Evolutionary conservation across 2,329 filamentous ascomycete species (phyloP).

Genomic region (Ilyonectria robusta): DNA sequence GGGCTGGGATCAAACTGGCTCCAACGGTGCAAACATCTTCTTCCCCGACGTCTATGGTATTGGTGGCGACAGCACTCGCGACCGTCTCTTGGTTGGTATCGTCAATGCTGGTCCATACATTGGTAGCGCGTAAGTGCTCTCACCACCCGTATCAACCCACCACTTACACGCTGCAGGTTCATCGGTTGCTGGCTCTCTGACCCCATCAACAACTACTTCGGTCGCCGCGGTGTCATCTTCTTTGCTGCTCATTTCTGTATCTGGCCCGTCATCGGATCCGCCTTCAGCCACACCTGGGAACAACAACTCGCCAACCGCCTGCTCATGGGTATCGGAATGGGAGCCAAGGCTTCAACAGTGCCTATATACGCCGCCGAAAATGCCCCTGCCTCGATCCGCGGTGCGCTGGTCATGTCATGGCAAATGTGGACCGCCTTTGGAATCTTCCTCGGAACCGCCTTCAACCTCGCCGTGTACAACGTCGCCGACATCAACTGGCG

Average conservation of each 20-base stretch:
- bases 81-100: conserved; percentile 71
- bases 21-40: conserved; percentile 73
- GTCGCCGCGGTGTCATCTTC: conserved; percentile 74
- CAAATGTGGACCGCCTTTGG: conserved; percentile 75
- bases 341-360: conserved; percentile 74
- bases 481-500: conserved; percentile 52
- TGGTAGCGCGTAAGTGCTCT: conserved; percentile 56
- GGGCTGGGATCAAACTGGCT: conserved; percentile 76
- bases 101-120: conserved; percentile 72
- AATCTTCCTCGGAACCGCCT: conserved; percentile 60
- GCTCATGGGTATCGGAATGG: conserved; percentile 78
- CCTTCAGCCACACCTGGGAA: conserved; percentile 76
- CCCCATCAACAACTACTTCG: conserved; percentile 66
- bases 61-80: conserved; percentile 48
- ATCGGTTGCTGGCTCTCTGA: conserved; percentile 76
- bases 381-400: conserved; percentile 76
- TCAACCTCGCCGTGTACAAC: conserved; percentile 53
- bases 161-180: conserved; percentile 47
- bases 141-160: not conserved
- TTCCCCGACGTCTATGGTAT: conserved; percentile 65
- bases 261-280: conserved; percentile 73
- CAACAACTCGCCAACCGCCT: conserved; percentile 77
- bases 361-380: conserved; percentile 84
- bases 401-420: conserved; percentile 88
- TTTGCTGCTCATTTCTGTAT: conserved; percentile 81